Percentiles rank a stretch among this genome's conserved stretches.
Evolutionary conservation across 345 rosid species (phyloP).

Genomic region (Lepidium aucheri): DNA sequence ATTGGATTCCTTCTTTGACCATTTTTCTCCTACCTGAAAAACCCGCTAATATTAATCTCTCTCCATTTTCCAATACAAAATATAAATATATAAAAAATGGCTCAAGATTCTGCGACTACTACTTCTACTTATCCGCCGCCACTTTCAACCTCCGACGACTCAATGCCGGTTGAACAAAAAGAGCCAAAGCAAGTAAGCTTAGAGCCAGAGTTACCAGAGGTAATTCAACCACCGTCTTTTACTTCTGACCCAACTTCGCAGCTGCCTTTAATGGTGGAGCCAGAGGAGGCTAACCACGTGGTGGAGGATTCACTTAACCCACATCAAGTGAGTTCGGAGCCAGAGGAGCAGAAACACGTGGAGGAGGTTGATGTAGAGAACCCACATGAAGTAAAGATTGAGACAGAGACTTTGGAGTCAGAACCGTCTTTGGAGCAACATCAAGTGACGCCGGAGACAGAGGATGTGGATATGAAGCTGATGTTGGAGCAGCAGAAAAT

Average conservation of each 20-base stretch:
- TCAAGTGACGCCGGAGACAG: not conserved
- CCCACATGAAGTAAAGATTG: too few relatives aligned
- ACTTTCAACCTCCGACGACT: conserved; percentile 1
- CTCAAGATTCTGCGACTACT: conserved; percentile 22
- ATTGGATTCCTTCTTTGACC: conserved; percentile 30
- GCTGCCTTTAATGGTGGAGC: not conserved
- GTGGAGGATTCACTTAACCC: not conserved
- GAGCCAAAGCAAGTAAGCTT: not conserved
- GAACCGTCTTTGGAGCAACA: not conserved
- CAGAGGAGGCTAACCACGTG: not conserved
- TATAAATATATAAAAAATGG: not conserved
- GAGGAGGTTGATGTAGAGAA: conserved; percentile 1
- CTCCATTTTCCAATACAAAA: not conserved
- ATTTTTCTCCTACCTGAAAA: conserved; percentile 20
- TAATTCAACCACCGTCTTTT: not conserved
- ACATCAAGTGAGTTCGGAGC: not conserved
- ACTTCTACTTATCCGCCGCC: conserved; percentile 13
- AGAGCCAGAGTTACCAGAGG: not conserved
- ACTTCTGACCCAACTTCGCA: not conserved
- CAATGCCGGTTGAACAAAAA: not conserved
- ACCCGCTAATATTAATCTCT: conserved; percentile 10
- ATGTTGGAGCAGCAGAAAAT: conserved; percentile 17
- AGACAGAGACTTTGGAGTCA: not conserved
- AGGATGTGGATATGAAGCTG: not conserved
- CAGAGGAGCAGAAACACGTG: not conserved